These are phyloP conservation scores for Hanseniaspora guilliermondii DNA, from an alignment of 805 yeast species.

Conservation along the genomic window DNA sequence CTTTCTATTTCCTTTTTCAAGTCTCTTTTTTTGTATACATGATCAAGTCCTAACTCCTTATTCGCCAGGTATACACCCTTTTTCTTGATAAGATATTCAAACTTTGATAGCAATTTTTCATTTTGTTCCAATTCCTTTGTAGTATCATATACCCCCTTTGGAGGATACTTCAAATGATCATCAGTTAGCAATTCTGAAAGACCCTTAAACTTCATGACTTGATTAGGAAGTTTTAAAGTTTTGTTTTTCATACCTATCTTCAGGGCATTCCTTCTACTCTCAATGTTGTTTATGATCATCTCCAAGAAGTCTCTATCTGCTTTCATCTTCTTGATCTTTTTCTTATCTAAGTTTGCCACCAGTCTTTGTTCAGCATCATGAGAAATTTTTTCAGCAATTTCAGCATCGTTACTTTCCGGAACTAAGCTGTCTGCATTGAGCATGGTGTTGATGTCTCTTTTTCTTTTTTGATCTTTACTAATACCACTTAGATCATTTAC, in stretches of 20 bases:
- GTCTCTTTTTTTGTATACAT: slow-evolving; percentile 7
- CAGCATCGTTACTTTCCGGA: slow-evolving; percentile 51
- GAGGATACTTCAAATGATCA: not conserved
- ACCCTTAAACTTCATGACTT: slow-evolving; percentile 14
- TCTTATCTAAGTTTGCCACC: slow-evolving; percentile 87
- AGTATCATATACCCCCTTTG: slow-evolving; percentile 11
- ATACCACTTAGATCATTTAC: slow-evolving; percentile 24
- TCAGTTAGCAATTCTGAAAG: not conserved
- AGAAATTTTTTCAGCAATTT: slow-evolving; percentile 24
- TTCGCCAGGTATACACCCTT: slow-evolving; percentile 5
- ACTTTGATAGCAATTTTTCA: slow-evolving; percentile 20
- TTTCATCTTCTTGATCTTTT: slow-evolving; percentile 79
- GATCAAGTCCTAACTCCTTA: slow-evolving; percentile 4
- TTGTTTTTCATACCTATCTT: slow-evolving; percentile 48
- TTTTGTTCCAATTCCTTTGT: slow-evolving; percentile 25
- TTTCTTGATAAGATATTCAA: not conserved
- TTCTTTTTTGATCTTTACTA: slow-evolving; percentile 55
- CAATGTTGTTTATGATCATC: slow-evolving; percentile 67
- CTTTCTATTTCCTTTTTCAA: slow-evolving; percentile 14
- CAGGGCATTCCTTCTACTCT: slow-evolving; percentile 68
- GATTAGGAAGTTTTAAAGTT: slow-evolving; percentile 13
- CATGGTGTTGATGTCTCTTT: slow-evolving; percentile 34
- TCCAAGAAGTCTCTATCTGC: slow-evolving; percentile 55
- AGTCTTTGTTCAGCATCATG: slow-evolving; percentile 79
- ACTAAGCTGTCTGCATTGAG: not conserved